Percentiles rank a stretch among this genome's conserved stretches.
These are phyloP conservation scores for Daldinia grandis DNA, from an alignment of 495 filamentous ascomycete genomes.

Conservation along the genomic window DNA sequence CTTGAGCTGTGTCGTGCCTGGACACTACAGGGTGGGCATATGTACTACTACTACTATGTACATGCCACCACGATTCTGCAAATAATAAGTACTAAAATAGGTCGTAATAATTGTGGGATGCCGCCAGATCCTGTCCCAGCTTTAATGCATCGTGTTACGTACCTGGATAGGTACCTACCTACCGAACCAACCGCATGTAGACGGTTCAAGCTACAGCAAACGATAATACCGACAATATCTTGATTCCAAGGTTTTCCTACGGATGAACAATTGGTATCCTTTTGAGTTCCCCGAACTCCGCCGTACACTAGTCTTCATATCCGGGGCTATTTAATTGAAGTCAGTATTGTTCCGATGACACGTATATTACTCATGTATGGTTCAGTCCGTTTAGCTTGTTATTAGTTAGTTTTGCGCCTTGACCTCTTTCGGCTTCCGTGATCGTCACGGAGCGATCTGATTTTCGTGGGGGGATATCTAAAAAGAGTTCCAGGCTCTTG, in stretches of 20 bases:
- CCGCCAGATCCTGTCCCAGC: conserved; percentile 10
- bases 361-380: background rate
- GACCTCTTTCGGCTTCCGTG: conserved; percentile 32
- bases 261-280: background rate
- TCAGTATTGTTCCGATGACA: conserved; percentile 14
- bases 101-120: conserved; percentile 13
- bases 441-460: conserved; percentile 32
- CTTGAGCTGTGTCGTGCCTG: conserved; percentile 32
- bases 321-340: background rate
- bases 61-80: conserved; percentile 27
- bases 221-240: background rate
- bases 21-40: conserved; percentile 28
- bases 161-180: too few species aligned
- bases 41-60: too few species aligned
- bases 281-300: conserved; percentile 24
- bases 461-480: conserved; percentile 21
- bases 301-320: background rate
- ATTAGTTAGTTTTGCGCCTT: conserved; percentile 14
- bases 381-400: background rate
- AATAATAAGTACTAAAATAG: conserved; percentile 23
- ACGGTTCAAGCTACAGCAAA: background rate
- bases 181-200: background rate
- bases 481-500: conserved; percentile 10
- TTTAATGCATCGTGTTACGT: background rate
- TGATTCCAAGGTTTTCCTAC: background rate